Evolutionary conservation across 2,329 filamentous ascomycete species (phyloP), one percentile per base, ranked within the genome.

Genomic region (Nemania abortiva): DNA sequence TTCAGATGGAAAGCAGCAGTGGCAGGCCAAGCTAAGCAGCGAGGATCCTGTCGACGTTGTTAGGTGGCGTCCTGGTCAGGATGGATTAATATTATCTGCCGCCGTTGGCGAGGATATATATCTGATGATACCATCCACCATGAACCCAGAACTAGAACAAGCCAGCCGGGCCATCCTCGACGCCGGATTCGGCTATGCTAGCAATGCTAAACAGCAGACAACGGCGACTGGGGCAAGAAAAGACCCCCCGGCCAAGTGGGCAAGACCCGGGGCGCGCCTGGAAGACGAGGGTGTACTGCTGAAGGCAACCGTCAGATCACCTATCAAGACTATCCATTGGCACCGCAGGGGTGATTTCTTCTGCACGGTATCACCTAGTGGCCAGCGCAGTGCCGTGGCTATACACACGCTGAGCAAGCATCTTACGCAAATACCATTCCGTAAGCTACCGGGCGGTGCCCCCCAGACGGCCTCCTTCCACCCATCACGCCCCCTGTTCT

Each of bases 391-490:
- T 77, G 93, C 96, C 4, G 93, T 99, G 62, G 91, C 94, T 63
- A 97, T 99, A 70, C 96, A 99, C 83, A 98, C 95, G 0, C 85
- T 99, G 70, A 96, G 93, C 66, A 97, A 97, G 81, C 96, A 99
- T 82, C 88, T 95, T 54, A 98, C 94, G 2, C 96, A 99, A 81
- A 91, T 96, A 72, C 97, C 96, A 29, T 98, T 99, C 89, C 92
- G 93, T 69, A 87, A 86, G 63, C 81, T 89, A 34, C 90, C 94
- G 56, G 93, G 72, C 27, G 68, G 91, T 56, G 86, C 92, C 65
- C 87, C 95, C 1, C 95, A 98, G 81, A 92, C 92, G 0, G 95
- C 94, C 4, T 93, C 95, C 74, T 99, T 99, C 87, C 97, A 99
- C 81, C 96, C 96, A 1, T 93, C 91, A 49, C 91, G 94, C 74